Evolutionary conservation across 768 basidiomycete species (phyloP).

Genomic region (Polyporus arcularius): DNA sequence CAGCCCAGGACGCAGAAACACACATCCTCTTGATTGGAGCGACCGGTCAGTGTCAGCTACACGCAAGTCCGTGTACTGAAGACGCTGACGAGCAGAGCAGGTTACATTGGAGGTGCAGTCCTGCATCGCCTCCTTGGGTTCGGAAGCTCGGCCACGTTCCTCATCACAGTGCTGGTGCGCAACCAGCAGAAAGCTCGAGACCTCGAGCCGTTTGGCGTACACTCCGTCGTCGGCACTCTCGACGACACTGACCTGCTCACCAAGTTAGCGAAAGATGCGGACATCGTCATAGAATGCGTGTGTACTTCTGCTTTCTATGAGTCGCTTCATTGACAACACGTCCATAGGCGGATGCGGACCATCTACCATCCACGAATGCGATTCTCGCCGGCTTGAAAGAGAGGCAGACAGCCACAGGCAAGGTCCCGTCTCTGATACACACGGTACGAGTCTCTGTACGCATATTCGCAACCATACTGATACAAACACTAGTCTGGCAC

Average conservation of each 20-base stretch:
- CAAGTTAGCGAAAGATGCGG: conserved; percentile 42
- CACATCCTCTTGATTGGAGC: conserved; percentile 4
- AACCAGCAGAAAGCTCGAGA: conserved; percentile 38
- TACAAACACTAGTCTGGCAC: conserved; percentile 27
- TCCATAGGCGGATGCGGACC: conserved; percentile 47
- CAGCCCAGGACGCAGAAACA: not conserved
- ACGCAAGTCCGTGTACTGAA: not conserved
- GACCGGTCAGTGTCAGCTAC: not conserved
- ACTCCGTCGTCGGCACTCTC: conserved; percentile 19
- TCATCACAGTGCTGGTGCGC: conserved; percentile 48
- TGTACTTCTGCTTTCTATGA: not conserved
- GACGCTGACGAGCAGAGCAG: conserved; percentile 24
- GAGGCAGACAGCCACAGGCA: conserved; percentile 43
- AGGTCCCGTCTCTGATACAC: conserved; percentile 54
- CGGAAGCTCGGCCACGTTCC: conserved; percentile 35
- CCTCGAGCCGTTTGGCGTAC: conserved; percentile 20
- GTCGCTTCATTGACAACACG: not conserved
- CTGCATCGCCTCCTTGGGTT: conserved; percentile 41
- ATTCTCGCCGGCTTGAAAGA: conserved; percentile 55
- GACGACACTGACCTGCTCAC: conserved; percentile 39
- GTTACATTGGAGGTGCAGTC: conserved; percentile 59
- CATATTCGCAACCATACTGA: conserved; percentile 40
- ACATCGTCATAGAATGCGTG: conserved; percentile 35
- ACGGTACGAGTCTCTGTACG: conserved; percentile 44
- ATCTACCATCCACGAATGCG: conserved; percentile 44